phyloP scores from a whole-genome alignment of 1,139 yeast genomes.

The Starmera stellimalicola region DNA sequence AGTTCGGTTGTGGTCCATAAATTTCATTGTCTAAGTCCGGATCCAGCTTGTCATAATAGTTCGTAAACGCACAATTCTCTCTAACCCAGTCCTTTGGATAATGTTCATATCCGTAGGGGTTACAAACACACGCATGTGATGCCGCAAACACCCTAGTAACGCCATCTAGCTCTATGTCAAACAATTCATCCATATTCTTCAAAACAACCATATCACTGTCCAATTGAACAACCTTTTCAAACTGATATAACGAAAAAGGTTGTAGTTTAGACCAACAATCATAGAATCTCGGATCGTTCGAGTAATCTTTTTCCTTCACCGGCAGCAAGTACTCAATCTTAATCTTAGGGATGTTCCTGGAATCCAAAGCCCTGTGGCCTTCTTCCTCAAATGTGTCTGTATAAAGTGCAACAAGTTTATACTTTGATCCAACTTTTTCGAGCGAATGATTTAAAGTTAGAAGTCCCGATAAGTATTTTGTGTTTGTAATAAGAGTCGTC shows the following conservation, averaged over 20 bases:
- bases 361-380: constrained; percentile 29
- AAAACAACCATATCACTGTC: constrained; percentile 49
- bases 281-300: constrained; percentile 38
- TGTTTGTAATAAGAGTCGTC: constrained; percentile 45
- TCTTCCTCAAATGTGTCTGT: constrained; percentile 33
- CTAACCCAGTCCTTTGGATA: constrained; percentile 44
- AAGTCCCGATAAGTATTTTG: constrained; percentile 38
- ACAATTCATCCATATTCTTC: constrained; percentile 46
- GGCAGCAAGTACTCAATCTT: constrained; percentile 35
- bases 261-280: constrained; percentile 53
- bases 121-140: constrained; percentile 51
- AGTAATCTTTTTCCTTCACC: constrained; percentile 30
- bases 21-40: constrained; percentile 16
- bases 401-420: constrained; percentile 41
- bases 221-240: constrained; percentile 39
- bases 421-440: constrained; percentile 29
- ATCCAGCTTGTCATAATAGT: constrained; percentile 20
- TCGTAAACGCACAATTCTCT: constrained; percentile 39
- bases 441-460: constrained; percentile 39
- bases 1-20: constrained; percentile 30
- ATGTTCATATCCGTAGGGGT: constrained; percentile 38
- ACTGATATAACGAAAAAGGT: constrained; percentile 38
- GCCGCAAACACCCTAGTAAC: constrained; percentile 36
- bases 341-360: constrained; percentile 30
- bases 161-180: constrained; percentile 27